A percentile compares a stretch with the other conserved stretches of the same genome.
Conservation (phyloP, 495 filamentous ascomycete species). For the Cenococcum geophilum region DNA sequence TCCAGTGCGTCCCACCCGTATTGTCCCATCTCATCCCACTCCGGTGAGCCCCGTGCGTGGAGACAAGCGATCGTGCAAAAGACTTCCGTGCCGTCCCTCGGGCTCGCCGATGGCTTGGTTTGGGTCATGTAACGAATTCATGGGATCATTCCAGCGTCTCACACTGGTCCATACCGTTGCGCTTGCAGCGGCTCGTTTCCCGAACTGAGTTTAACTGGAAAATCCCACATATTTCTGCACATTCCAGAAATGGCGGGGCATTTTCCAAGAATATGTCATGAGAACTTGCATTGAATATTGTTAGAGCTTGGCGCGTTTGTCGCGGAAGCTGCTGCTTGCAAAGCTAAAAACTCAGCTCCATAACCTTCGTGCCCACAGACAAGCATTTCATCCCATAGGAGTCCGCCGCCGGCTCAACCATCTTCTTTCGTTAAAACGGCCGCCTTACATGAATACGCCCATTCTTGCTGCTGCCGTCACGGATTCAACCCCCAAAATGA, state of each 20-base stretch:
- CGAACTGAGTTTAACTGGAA: constrained; percentile 1
- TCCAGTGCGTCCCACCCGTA: neutral
- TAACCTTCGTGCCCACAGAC: no score
- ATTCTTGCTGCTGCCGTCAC: constrained; percentile 4
- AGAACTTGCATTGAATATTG: neutral
- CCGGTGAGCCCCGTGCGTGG: neutral
- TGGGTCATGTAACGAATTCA: constrained; percentile 22
- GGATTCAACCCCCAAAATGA: constrained; percentile 19
- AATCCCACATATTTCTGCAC: constrained; percentile 23
- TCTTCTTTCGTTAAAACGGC: neutral
- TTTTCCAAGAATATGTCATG: constrained; percentile 10
- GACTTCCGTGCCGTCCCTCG: constrained; percentile 12
- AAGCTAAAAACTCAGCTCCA: no score
- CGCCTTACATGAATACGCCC: neutral
- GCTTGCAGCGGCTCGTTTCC: constrained; percentile 24
- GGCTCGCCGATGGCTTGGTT: constrained; percentile 23
- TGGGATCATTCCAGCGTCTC: constrained; percentile 7
- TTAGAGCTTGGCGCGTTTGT: constrained; percentile 6
- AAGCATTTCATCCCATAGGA: no score
- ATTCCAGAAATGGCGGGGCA: constrained; percentile 7
- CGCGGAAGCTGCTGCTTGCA: neutral
- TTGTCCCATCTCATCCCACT: constrained; percentile 3
- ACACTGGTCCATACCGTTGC: constrained; percentile 20
- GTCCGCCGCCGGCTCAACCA: no score
- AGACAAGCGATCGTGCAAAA: constrained; percentile 18